Conservation (phyloP, 139 green algal genomes). For the Chlorella sp. region DNA sequence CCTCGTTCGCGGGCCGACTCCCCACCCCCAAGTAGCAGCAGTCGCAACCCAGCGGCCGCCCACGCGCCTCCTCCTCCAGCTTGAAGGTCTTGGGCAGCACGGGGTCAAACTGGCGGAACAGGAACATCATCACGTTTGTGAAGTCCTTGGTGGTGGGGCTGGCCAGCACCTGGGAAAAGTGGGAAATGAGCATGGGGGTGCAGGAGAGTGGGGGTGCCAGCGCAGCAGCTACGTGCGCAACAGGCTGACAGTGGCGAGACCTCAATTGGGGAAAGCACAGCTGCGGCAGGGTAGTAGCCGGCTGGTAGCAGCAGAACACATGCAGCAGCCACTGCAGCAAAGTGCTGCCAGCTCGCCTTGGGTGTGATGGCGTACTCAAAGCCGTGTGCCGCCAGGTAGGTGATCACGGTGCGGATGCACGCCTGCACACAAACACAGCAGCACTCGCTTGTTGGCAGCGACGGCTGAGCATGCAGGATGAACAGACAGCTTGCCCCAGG, state of each 20-base stretch:
- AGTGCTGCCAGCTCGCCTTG: constrained; percentile 53
- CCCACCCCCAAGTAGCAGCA: neutral
- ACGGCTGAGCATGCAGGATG: no score
- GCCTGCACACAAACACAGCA: neutral
- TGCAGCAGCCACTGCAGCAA: neutral
- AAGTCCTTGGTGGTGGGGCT: constrained; percentile 94
- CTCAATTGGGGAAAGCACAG: no score
- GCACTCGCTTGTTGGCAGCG: no score
- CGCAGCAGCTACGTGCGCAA: neutral
- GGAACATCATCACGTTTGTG: constrained; percentile 85
- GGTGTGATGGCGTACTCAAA: constrained; percentile 82
- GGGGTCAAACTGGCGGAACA: constrained; percentile 82
- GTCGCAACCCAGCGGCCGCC: neutral
- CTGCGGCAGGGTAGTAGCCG: no score
- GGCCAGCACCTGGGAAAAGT: constrained; percentile 53
- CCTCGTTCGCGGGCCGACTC: no score
- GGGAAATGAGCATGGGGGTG: neutral
- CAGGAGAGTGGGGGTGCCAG: neutral
- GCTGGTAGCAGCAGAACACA: neutral
- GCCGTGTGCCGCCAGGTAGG: constrained; percentile 81
- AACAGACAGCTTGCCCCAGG: no score
- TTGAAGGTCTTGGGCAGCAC: constrained; percentile 69
- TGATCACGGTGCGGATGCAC: constrained; percentile 82
- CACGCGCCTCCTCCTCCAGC: constrained; percentile 81
- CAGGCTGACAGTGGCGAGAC: neutral